phyloP scores from a whole-genome alignment of 2,329 filamentous ascomycete species.

The Venturia asperata region DNA sequence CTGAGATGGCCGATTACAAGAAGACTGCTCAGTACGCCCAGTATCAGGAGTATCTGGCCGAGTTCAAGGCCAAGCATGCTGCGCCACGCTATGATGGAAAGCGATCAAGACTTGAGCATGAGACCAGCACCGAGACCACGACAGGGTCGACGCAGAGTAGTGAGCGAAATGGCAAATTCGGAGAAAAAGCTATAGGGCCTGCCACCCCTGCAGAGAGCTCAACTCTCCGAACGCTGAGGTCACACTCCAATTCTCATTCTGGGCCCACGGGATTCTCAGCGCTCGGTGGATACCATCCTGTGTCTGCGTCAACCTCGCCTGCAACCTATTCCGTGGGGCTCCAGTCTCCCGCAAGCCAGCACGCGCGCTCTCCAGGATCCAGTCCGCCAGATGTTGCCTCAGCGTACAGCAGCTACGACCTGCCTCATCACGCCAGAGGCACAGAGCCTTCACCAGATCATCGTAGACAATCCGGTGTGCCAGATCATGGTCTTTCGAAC shows the following conservation, averaged over 20 bases:
- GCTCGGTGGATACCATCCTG: constrained; percentile 8
- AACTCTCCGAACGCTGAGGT: constrained; percentile 1
- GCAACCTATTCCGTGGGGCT: constrained; percentile 12
- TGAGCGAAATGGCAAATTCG: constrained; percentile 5
- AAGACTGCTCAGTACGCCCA: constrained; percentile 63
- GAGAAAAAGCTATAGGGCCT: neutral
- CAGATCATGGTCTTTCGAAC: neutral
- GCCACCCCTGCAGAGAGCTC: neutral
- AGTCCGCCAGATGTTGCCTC: constrained; percentile 14
- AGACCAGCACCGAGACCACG: constrained; percentile 31
- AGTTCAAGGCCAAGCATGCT: constrained; percentile 68
- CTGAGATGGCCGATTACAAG: constrained; percentile 67
- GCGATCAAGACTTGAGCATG: constrained; percentile 37
- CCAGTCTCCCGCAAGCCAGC: constrained; percentile 16
- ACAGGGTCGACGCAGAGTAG: constrained; percentile 26
- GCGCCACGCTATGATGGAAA: constrained; percentile 37
- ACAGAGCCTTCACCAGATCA: constrained; percentile 11
- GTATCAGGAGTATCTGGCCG: constrained; percentile 65
- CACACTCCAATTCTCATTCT: constrained; percentile 12
- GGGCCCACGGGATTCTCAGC: neutral
- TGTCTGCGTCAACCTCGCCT: constrained; percentile 16
- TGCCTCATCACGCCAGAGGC: constrained; percentile 18
- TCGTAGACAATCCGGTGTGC: constrained; percentile 7
- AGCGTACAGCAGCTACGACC: constrained; percentile 17
- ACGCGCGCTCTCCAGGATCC: constrained; percentile 17